Percentiles rank a stretch among this genome's conserved stretches.
These are phyloP conservation scores for Globisporangium cederbergense DNA, from an alignment of 352 stramenopile genomes.

Conservation along the genomic window DNA sequence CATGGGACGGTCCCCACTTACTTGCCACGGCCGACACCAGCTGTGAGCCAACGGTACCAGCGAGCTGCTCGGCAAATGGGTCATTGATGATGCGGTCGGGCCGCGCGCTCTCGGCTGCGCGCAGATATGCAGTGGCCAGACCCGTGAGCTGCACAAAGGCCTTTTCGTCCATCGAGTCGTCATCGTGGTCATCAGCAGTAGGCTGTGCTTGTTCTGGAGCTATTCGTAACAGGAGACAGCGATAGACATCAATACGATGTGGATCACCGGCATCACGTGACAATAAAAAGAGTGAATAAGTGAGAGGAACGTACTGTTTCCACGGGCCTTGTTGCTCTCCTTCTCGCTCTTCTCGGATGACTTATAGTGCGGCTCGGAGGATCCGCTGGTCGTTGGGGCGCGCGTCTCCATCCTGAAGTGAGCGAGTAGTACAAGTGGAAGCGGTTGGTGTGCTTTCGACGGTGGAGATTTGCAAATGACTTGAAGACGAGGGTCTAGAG, in stretches of 20 bases:
- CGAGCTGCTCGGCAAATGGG: slow-evolving; percentile 18
- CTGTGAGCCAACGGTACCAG: slow-evolving; percentile 7
- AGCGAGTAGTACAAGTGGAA: background rate
- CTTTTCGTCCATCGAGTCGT: background rate
- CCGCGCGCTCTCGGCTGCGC: slow-evolving; percentile 18
- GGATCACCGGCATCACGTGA: background rate
- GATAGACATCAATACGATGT: background rate
- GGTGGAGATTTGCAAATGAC: background rate
- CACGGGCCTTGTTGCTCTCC: background rate
- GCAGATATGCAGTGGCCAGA: slow-evolving; percentile 19
- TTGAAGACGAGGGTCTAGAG: background rate
- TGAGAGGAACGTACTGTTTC: background rate
- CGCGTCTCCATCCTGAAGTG: slow-evolving; percentile 7
- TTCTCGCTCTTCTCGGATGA: slow-evolving; percentile 1
- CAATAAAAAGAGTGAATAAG: background rate
- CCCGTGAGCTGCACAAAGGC: slow-evolving; percentile 14
- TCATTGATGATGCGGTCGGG: slow-evolving; percentile 20
- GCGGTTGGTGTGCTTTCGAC: background rate
- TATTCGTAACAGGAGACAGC: background rate
- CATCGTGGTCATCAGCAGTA: background rate
- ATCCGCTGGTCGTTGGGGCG: slow-evolving; percentile 13
- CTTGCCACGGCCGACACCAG: slow-evolving; percentile 2
- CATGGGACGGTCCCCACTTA: slow-evolving; percentile 9
- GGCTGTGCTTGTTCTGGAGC: background rate
- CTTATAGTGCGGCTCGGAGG: slow-evolving; percentile 4